phyloP scores from a whole-genome alignment of 1,284 basidiomycete species.

The Sanghuangporus weigelae region DNA sequence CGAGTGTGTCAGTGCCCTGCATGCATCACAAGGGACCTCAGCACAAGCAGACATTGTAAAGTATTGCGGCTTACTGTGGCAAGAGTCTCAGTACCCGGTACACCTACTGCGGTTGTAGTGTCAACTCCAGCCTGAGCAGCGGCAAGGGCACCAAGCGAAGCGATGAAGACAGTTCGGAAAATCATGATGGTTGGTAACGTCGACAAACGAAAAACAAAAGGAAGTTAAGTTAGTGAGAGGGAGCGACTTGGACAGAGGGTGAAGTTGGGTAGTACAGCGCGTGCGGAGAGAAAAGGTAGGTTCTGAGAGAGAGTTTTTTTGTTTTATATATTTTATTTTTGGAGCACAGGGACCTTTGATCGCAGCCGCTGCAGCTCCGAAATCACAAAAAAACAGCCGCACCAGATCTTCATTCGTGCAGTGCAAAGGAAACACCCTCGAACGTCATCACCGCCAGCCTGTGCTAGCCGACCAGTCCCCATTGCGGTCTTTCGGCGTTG shows the following conservation, averaged over 20 bases:
- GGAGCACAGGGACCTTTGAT: not conserved
- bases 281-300: not conserved
- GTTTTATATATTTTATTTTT: not conserved
- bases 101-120: not conserved
- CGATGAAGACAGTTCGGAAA: not conserved
- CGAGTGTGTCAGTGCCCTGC: not conserved
- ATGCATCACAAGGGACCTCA: not conserved
- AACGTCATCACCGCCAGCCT: not conserved
- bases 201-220: not conserved
- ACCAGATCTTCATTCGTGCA: not conserved
- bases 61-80: not conserved
- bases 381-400: not conserved
- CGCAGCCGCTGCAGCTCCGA: not conserved
- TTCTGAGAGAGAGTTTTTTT: not conserved
- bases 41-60: not conserved
- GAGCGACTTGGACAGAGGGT: not conserved
- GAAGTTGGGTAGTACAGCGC: not conserved
- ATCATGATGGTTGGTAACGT: not conserved
- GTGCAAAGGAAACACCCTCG: not conserved
- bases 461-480: not conserved
- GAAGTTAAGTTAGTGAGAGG: not conserved
- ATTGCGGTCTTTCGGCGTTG: not conserved
- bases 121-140: not conserved
- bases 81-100: not conserved
- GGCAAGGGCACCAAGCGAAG: not conserved